Percentiles rank a stretch among this genome's conserved stretches.
phyloP scores from a whole-genome alignment of 257 asterid genomes.

The Thymus mandschuricus region DNA sequence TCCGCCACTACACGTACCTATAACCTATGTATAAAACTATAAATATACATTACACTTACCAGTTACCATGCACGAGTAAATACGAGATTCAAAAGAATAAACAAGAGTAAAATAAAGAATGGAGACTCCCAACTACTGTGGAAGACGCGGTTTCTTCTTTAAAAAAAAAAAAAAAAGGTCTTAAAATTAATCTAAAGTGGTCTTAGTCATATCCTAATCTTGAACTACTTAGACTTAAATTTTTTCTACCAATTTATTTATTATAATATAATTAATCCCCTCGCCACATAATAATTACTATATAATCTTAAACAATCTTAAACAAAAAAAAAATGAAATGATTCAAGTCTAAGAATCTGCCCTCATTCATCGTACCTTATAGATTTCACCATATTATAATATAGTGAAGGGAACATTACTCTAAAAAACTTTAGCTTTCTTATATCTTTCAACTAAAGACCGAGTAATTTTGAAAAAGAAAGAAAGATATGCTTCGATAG shows the following conservation, averaged over 20 bases:
- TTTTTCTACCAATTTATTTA: no score
- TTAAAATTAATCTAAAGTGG: background rate
- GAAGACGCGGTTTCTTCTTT: slow-evolving; percentile 31
- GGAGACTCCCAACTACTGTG: background rate
- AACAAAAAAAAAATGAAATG: background rate
- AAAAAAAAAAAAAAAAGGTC: no score
- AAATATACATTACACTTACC: no score
- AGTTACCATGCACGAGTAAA: no score
- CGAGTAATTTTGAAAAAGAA: no score
- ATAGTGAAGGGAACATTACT: background rate
- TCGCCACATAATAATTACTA: background rate
- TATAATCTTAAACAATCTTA: background rate
- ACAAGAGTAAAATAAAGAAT: no score
- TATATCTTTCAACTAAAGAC: no score
- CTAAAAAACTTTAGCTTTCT: slow-evolving; percentile 8
- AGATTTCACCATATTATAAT: background rate
- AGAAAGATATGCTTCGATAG: no score
- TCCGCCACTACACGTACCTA: no score
- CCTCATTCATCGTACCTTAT: slow-evolving; percentile 32
- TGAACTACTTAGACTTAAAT: background rate
- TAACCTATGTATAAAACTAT: no score
- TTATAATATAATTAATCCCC: no score
- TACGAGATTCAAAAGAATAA: no score
- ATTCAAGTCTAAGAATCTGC: background rate
- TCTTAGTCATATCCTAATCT: slow-evolving; percentile 20